Evolutionary conservation across 768 basidiomycete genomes (phyloP).

Genomic region (Trametes elegans): DNA sequence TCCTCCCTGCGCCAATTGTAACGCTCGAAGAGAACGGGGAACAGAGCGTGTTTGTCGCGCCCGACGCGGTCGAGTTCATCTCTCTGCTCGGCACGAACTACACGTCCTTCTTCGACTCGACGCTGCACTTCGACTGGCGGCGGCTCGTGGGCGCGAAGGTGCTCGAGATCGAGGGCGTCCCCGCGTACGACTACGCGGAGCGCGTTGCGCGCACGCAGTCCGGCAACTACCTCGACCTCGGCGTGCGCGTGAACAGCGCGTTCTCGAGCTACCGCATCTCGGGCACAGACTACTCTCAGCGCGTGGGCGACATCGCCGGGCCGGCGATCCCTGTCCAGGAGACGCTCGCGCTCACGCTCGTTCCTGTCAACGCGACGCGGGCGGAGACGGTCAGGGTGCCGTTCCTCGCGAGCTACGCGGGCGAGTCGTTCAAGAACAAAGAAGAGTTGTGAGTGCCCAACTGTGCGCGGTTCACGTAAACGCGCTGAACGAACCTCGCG

Average conservation of each 20-base stretch:
- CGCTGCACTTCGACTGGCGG: conserved; percentile 56
- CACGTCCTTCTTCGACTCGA: conserved; percentile 44
- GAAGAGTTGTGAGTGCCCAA: conserved; percentile 53
- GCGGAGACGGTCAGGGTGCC: conserved; percentile 52
- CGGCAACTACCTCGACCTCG: conserved; percentile 63
- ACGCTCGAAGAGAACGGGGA: conserved; percentile 47
- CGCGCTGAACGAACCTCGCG: too few relatives aligned
- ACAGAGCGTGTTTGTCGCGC: conserved; percentile 48
- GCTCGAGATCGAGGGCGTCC: conserved; percentile 49
- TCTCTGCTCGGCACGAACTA: conserved; percentile 44
- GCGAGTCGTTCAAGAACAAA: conserved; percentile 48
- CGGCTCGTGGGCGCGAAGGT: conserved; percentile 61
- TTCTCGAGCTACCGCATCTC: too few relatives aligned
- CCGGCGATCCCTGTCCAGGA: conserved; percentile 46
- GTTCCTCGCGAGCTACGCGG: conserved; percentile 47
- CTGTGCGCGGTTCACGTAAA: neutral
- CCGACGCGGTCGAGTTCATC: conserved; percentile 53
- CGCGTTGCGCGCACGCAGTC: conserved; percentile 55
- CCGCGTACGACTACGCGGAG: conserved; percentile 55
- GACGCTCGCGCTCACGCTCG: conserved; percentile 47
- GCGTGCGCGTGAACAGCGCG: conserved; percentile 63
- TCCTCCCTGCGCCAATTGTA: conserved; percentile 56
- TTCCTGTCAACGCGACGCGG: conserved; percentile 44
- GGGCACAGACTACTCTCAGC: conserved; percentile 52
- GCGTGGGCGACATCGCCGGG: conserved; percentile 55